Evolutionary conservation across 768 basidiomycete genomes (phyloP).

Genomic region (Leucosporidium creatinivorum): DNA sequence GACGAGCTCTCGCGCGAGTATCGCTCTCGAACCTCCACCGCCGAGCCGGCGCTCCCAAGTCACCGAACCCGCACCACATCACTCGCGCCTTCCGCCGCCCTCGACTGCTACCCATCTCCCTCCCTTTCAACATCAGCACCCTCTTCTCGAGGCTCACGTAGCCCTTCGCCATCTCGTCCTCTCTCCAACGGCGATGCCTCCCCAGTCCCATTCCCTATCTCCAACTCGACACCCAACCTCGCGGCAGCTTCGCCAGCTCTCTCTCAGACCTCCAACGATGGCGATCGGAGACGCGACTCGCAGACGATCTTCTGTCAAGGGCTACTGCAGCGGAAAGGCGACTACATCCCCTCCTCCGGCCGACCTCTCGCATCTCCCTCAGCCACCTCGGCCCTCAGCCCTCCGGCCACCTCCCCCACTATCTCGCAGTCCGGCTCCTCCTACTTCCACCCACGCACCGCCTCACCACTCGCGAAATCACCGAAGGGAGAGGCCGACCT

Average conservation of each 20-base stretch:
- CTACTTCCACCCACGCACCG: constrained; percentile 39
- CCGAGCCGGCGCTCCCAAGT: neutral
- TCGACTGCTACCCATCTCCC: neutral
- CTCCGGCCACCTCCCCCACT: constrained; percentile 3
- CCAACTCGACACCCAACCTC: neutral
- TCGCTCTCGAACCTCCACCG: no score
- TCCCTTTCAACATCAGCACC: neutral
- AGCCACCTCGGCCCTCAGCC: neutral
- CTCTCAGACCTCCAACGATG: neutral
- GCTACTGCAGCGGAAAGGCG: constrained; percentile 58
- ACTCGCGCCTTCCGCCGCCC: neutral
- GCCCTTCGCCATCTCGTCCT: neutral
- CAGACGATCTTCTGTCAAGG: constrained; percentile 70
- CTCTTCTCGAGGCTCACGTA: neutral
- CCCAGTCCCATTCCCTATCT: neutral
- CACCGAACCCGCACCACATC: no score
- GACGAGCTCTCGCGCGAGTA: neutral
- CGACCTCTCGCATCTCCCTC: neutral
- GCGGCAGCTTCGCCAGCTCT: neutral
- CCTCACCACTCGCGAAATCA: constrained; percentile 12
- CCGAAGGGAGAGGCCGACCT: constrained; percentile 37
- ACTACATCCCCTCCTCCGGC: constrained; percentile 4
- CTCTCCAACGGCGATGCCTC: neutral
- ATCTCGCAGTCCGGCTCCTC: constrained; percentile 39
- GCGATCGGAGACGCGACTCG: constrained; percentile 44